phyloP scores from a whole-genome alignment of 2,329 filamentous ascomycete species.

The Penicillium occitanis region DNA sequence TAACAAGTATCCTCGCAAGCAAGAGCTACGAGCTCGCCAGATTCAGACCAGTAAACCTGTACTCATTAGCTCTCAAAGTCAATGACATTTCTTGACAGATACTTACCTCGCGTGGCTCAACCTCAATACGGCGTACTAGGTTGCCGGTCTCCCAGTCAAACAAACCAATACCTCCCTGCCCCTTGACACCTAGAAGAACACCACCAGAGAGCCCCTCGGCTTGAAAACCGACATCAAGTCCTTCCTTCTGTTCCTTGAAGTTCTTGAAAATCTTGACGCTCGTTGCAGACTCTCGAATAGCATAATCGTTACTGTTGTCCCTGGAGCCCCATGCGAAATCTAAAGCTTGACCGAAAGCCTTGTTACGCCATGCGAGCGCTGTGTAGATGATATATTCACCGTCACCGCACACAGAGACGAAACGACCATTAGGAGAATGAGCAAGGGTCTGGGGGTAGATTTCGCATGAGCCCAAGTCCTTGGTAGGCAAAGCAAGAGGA shows the following conservation, averaged over 20 bases:
- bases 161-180: constrained; percentile 90
- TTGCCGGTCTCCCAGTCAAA: constrained; percentile 94
- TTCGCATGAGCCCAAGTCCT: constrained; percentile 94
- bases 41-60: constrained; percentile 95
- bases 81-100: too few relatives aligned
- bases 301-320: constrained; percentile 97
- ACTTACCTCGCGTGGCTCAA: constrained; percentile 61
- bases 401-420: constrained; percentile 87
- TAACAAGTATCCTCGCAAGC: constrained; percentile 96
- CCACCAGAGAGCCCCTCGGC: constrained; percentile 89
- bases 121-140: constrained; percentile 88
- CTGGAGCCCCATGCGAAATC: constrained; percentile 98
- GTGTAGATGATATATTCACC: constrained; percentile 99
- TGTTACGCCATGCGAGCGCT: constrained; percentile 92
- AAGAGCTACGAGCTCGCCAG: constrained; percentile 85
- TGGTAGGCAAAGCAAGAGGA: constrained; percentile 80
- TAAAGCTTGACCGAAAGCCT: constrained; percentile 90
- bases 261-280: constrained; percentile 98
- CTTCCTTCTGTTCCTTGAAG: constrained; percentile 86
- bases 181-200: constrained; percentile 87
- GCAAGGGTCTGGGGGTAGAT: constrained; percentile 92
- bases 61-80: constrained; percentile 17
- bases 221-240: constrained; percentile 91
- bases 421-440: constrained; percentile 93
- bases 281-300: constrained; percentile 89